A percentile compares a stretch with the other conserved stretches of the same genome.
Conservation (phyloP, 495 filamentous ascomycete species). For the Trichoderma gamsii region DNA sequence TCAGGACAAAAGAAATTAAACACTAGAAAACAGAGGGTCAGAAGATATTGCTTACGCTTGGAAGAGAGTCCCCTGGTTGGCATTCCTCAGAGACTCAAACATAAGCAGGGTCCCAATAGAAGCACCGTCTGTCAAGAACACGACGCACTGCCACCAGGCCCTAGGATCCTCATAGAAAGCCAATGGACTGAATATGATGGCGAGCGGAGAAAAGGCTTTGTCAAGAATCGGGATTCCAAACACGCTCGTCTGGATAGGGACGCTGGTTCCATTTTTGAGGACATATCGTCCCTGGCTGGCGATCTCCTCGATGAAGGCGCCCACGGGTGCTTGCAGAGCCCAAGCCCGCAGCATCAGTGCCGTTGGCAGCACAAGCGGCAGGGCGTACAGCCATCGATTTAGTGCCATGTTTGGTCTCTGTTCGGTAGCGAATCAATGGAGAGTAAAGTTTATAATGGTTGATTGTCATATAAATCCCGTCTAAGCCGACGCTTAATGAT, state of each 20-base stretch:
- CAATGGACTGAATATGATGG: neutral
- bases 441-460: too few relatives aligned
- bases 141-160: neutral
- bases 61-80: slow-evolving; percentile 1
- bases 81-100: slow-evolving; percentile 2
- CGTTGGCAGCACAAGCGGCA: neutral
- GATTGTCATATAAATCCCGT: too few relatives aligned
- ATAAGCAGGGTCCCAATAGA: neutral
- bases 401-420: neutral
- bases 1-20: neutral
- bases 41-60: neutral
- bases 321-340: neutral
- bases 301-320: neutral
- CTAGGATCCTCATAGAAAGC: neutral
- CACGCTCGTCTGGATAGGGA: neutral
- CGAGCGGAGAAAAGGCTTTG: neutral
- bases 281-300: neutral
- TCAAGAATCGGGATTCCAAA: slow-evolving; percentile 6
- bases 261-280: neutral
- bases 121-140: neutral
- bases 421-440: too few relatives aligned
- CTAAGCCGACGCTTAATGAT: too few relatives aligned
- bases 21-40: too few relatives aligned
- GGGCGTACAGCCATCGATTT: neutral
- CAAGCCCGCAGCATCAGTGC: slow-evolving; percentile 1